Percentiles rank a stretch among this genome's conserved stretches.
These are phyloP conservation scores for Peronospora destructor DNA, from an alignment of 352 stramenopile genomes.

Conservation along the genomic window DNA sequence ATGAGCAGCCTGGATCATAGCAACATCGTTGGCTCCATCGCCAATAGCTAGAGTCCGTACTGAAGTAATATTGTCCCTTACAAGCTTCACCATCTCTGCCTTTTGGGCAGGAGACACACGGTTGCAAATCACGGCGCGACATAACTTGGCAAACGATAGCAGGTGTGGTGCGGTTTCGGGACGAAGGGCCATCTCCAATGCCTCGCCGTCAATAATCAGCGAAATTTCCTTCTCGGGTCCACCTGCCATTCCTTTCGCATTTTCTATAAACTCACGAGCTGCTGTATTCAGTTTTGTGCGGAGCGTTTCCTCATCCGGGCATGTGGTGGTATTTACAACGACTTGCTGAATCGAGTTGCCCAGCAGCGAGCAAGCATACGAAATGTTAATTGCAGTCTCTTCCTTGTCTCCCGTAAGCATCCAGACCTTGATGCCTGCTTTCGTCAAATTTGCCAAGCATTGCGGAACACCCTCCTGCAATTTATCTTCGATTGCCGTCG, in stretches of 20 bases:
- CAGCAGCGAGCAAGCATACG: slow-evolving; percentile 84
- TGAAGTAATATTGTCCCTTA: slow-evolving; percentile 48
- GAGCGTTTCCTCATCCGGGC: slow-evolving; percentile 63
- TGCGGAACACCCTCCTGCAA: slow-evolving; percentile 87
- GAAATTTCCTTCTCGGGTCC: slow-evolving; percentile 43
- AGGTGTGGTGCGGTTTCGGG: slow-evolving; percentile 45
- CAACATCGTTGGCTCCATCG: slow-evolving; percentile 92
- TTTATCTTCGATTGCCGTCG: slow-evolving; percentile 90
- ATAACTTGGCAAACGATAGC: slow-evolving; percentile 57
- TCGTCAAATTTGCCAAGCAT: slow-evolving; percentile 69
- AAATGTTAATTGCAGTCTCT: slow-evolving; percentile 94
- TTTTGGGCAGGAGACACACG: slow-evolving; percentile 84
- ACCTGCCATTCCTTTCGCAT: slow-evolving; percentile 32
- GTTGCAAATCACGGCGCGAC: slow-evolving; percentile 79
- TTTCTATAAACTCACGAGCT: slow-evolving; percentile 43
- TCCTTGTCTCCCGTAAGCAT: slow-evolving; percentile 95
- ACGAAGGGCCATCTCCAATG: slow-evolving; percentile 51
- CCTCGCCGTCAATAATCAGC: slow-evolving; percentile 69
- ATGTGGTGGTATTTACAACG: slow-evolving; percentile 63
- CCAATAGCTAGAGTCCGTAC: slow-evolving; percentile 84
- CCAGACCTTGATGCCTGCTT: slow-evolving; percentile 90
- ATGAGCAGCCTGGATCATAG: slow-evolving; percentile 92
- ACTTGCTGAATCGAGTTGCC: slow-evolving; percentile 80
- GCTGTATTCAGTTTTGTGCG: slow-evolving; percentile 39
- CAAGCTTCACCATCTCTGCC: slow-evolving; percentile 68